Evolutionary conservation across 129 eudicot genomes (phyloP).

Genomic region (Heracleum sosnowskyi): DNA sequence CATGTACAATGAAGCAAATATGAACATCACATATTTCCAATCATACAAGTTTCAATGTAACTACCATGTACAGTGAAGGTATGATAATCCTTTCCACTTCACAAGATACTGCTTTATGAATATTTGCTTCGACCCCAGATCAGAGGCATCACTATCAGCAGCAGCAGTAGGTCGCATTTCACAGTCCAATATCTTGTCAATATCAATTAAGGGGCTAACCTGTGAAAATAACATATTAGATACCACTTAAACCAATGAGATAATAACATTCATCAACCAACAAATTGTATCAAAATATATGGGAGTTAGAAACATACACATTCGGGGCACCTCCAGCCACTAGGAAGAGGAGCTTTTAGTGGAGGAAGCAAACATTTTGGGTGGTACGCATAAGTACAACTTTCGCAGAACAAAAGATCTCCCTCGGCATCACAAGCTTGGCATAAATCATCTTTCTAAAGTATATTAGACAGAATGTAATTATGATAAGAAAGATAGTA

Average conservation of each 20-base stretch:
- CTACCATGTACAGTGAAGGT: conserved; percentile 97
- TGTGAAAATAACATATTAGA: conserved; percentile 20
- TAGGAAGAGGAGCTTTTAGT: conserved; percentile 64
- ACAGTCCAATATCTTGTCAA: conserved; percentile 89
- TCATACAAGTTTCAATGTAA: neutral
- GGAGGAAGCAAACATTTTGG: conserved; percentile 85
- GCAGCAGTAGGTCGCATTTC: conserved; percentile 89
- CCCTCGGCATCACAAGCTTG: conserved; percentile 64
- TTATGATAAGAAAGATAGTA: neutral
- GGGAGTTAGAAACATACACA: conserved; percentile 54
- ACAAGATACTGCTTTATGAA: conserved; percentile 90
- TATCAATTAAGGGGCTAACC: conserved; percentile 83
- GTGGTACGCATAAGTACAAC: conserved; percentile 84
- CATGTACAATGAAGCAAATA: conserved; percentile 77
- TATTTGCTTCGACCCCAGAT: conserved; percentile 75
- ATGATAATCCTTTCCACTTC: conserved; percentile 94
- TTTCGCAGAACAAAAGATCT: conserved; percentile 59
- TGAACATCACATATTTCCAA: neutral
- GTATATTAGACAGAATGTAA: neutral
- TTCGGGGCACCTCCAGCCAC: conserved; percentile 87
- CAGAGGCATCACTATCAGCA: conserved; percentile 65
- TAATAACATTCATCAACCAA: neutral
- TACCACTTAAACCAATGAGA: neutral
- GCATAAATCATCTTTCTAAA: conserved; percentile 73
- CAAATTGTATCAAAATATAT: neutral